Percentiles rank a stretch among this genome's conserved stretches.
Conservation (phyloP, 495 filamentous ascomycete species). For the Tuber umbilicatum region DNA sequence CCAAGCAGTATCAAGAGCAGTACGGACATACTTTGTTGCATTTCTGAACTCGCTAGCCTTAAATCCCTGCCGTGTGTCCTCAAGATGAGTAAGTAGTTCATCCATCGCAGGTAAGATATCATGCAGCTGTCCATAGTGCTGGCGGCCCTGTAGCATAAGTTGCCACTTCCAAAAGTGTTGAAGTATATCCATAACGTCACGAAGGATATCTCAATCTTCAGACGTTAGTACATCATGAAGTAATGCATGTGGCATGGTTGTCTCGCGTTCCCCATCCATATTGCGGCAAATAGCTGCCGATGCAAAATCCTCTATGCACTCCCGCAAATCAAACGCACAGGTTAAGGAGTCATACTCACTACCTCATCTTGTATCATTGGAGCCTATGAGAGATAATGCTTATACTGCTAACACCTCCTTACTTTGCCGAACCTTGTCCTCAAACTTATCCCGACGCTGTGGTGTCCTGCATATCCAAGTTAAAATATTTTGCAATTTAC, state of each 20-base stretch:
- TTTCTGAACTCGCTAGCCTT: not conserved
- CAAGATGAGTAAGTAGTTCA: not conserved
- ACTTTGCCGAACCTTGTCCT: conserved; percentile 12
- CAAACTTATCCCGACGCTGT: conserved; percentile 11
- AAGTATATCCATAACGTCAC: conserved; percentile 8
- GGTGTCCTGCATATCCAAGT: conserved; percentile 12
- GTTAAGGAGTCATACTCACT: too few species aligned
- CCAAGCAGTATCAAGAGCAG: not conserved
- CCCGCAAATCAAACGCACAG: too few species aligned
- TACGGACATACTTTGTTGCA: not conserved
- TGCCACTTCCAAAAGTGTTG: conserved; percentile 13
- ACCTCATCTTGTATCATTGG: too few species aligned
- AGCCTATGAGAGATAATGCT: too few species aligned
- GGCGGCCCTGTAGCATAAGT: not conserved
- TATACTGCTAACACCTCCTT: too few species aligned
- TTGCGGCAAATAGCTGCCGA: too few species aligned
- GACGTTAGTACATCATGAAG: conserved; percentile 4
- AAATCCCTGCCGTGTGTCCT: too few species aligned
- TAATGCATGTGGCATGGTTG: too few species aligned
- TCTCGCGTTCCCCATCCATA: too few species aligned
- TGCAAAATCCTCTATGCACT: too few species aligned
- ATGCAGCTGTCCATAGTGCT: conserved; percentile 3
- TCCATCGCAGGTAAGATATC: conserved; percentile 3
- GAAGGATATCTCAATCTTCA: conserved; percentile 16
- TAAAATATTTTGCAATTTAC: conserved; percentile 27